Base-by-base conservation (phyloP, 176 grass and related monocot species). In the Thinopyrum elongatum region DNA sequence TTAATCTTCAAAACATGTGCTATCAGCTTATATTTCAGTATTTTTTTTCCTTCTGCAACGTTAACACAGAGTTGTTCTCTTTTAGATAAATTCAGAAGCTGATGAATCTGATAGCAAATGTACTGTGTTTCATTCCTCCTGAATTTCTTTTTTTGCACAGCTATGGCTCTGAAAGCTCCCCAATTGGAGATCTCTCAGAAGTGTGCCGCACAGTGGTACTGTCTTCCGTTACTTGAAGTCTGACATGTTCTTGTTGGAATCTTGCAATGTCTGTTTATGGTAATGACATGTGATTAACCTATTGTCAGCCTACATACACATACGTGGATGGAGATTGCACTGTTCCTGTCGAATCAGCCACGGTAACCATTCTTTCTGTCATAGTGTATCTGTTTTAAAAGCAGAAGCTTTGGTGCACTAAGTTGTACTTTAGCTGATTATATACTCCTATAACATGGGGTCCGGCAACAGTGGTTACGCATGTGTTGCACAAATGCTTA, bases 311-410 rank as follows among this genome's bases (percentile, higher is more conserved):
- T 21, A 11, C 77, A 62, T 98, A 98, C 76, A 86, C 88, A 22
- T 94, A 95, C 58, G 96, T 98, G 63, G 93, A 95, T 91, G 96
- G 96, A 89, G 96, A 98, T 71, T 73, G 96, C 53, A 98, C 96
- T 33, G 93, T 98, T 84, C 96, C 96, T 63, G 26, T 66, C 27
- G 96, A 94, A 85, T 98, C 96, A 65, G 86, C 90, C 71, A 88
- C 74, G 96, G 96, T 95, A 87, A 83, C 16, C 26, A 71, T 77
- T 35, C 26, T 63, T 79, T 75, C 10, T 55, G 12, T 60, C 38
- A 11, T 28, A 4, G 14, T 1, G 8, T 47, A 12, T 26, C 12
- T 63, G 23, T 2, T 79, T 78, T 34, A 14, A 12, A 59, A 60
- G 41, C 42, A 49, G 23, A 75, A 51, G 1, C 42, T 19, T 75